Percentiles rank a stretch among this genome's conserved stretches.
Conservation (phyloP, 495 filamentous ascomycete species). For the Penicillium longicatenatum region DNA sequence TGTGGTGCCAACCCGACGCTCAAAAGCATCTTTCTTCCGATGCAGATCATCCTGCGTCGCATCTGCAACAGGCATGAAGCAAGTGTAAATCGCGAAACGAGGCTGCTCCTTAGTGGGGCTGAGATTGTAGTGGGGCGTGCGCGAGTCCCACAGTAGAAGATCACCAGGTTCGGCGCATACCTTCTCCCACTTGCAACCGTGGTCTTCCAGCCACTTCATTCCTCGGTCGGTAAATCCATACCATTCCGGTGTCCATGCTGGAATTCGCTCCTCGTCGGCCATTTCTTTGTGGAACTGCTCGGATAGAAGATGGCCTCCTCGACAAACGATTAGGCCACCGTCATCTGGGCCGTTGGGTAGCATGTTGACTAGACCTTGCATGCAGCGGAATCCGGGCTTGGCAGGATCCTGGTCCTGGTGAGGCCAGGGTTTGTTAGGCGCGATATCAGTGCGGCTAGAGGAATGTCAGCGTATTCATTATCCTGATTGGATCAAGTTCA, state of each 20-base stretch:
- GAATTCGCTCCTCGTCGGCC: constrained; percentile 36
- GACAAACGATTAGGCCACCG: constrained; percentile 43
- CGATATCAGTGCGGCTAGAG: constrained; percentile 32
- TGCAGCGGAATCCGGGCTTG: constrained; percentile 45
- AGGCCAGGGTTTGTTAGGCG: constrained; percentile 46
- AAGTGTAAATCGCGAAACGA: constrained; percentile 37
- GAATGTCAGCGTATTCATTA: no score
- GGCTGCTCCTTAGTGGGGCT: constrained; percentile 24
- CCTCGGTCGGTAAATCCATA: constrained; percentile 41
- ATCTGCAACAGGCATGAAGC: constrained; percentile 41
- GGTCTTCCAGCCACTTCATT: constrained; percentile 41
- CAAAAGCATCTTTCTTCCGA: constrained; percentile 40
- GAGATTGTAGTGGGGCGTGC: constrained; percentile 43
- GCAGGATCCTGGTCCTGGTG: constrained; percentile 49
- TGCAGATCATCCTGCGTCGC: constrained; percentile 36
- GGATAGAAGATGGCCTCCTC: constrained; percentile 32
- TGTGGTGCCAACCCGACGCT: constrained; percentile 34
- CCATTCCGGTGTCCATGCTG: constrained; percentile 41
- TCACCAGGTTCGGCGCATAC: constrained; percentile 44
- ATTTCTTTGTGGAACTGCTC: constrained; percentile 40
- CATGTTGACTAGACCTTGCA: constrained; percentile 51
- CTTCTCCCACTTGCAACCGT: constrained; percentile 39
- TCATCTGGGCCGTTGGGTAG: constrained; percentile 45
- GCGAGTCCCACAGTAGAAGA: constrained; percentile 44
- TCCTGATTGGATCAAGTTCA: no score